A percentile compares a stretch with the other conserved stretches of the same genome.
Evolutionary conservation across 192 early-diverging fungal species (phyloP).

Genomic region (Phlyctochytrium bullatum): DNA sequence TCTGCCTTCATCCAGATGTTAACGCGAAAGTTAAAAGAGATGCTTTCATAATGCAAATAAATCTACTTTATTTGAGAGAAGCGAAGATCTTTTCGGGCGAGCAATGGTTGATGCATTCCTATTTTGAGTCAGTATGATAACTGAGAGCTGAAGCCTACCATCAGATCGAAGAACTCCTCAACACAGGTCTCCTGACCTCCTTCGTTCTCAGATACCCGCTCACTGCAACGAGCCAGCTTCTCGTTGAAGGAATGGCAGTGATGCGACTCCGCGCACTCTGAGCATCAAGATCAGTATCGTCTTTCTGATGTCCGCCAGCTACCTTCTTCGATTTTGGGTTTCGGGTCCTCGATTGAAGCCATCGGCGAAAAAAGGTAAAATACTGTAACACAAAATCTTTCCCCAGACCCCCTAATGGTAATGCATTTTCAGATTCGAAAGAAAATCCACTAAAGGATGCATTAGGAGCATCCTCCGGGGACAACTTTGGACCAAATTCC

Average conservation of each 20-base stretch:
- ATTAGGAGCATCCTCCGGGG: too few relatives aligned
- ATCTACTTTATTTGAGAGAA: conserved; percentile 1
- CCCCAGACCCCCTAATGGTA: too few relatives aligned
- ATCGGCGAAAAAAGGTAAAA: not conserved
- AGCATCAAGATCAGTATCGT: not conserved
- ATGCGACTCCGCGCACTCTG: conserved; percentile 43
- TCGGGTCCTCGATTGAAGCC: conserved; percentile 26
- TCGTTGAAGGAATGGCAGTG: conserved; percentile 45
- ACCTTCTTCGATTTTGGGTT: conserved; percentile 36
- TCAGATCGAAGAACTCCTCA: conserved; percentile 47
- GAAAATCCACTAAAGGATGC: too few relatives aligned
- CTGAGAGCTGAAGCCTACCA: conserved; percentile 24
- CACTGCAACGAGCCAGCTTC: conserved; percentile 37
- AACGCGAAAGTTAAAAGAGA: not conserved
- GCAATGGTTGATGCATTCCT: conserved; percentile 32
- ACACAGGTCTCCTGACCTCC: conserved; percentile 43
- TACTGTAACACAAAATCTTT: not conserved
- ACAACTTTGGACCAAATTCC: too few relatives aligned
- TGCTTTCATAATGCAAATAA: too few relatives aligned
- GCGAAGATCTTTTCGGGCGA: not conserved
- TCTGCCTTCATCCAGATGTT: not conserved
- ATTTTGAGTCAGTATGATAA: not conserved
- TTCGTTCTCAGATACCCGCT: conserved; percentile 26
- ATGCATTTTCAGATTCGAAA: too few relatives aligned
- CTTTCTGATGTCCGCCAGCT: not conserved